phyloP scores from a whole-genome alignment of 371 early-diverging fungal species.

The Mortierella sp. region DNA sequence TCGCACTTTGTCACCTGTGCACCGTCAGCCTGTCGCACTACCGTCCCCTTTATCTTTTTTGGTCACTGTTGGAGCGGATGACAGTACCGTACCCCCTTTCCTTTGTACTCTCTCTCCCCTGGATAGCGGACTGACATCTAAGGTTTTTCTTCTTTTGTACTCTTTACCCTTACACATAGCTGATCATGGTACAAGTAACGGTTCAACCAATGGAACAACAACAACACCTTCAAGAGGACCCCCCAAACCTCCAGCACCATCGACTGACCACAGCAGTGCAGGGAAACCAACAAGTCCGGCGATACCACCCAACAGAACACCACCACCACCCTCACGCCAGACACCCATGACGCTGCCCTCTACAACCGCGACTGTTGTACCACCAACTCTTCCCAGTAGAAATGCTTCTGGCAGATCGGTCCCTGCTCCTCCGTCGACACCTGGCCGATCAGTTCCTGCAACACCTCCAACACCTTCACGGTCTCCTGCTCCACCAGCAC shows the following conservation, averaged over 20 bases:
- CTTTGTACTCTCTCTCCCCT: background rate
- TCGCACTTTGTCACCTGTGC: background rate
- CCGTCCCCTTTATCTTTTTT: background rate
- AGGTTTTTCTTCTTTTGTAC: background rate
- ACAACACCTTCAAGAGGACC: conserved; percentile 50
- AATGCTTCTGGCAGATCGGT: conserved; percentile 42
- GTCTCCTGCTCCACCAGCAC: conserved; percentile 47
- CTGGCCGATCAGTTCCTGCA: conserved; percentile 38
- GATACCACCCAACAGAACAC: conserved; percentile 43
- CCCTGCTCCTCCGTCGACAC: conserved; percentile 41
- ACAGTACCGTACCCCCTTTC: background rate
- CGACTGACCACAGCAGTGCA: conserved; percentile 21
- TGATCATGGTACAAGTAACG: conserved; percentile 26
- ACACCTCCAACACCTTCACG: conserved; percentile 44
- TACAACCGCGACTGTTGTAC: conserved; percentile 28
- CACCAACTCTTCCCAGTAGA: conserved; percentile 38
- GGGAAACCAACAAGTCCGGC: conserved; percentile 42
- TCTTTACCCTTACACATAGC: conserved; percentile 19
- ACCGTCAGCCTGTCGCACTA: background rate
- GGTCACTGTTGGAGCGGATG: background rate
- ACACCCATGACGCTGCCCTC: conserved; percentile 55
- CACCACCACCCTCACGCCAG: conserved; percentile 52
- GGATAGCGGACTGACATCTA: conserved; percentile 6
- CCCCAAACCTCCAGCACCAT: conserved; percentile 46
- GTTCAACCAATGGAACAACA: conserved; percentile 43